A percentile compares a stretch with the other conserved stretches of the same genome.
These are phyloP conservation scores for Gracilaria domingensis DNA, from an alignment of 23 red algal species.

Conservation along the genomic window DNA sequence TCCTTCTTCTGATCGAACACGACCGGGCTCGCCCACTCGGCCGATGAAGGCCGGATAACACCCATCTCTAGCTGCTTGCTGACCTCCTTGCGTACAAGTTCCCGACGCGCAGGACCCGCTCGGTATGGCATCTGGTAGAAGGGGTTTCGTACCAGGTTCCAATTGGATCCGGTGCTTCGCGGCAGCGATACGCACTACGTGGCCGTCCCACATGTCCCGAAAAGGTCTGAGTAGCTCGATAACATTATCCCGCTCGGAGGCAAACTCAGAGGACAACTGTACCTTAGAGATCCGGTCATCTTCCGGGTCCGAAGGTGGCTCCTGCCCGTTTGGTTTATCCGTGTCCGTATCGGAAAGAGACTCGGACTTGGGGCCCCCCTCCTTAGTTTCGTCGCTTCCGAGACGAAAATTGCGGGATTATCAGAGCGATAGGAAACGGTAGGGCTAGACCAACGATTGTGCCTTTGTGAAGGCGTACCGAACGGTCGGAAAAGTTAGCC, in stretches of 20 bases:
- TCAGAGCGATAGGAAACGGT: not conserved
- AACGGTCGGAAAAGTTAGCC: constrained; percentile 28
- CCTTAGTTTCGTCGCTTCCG: constrained; percentile 9
- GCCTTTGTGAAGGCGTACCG: constrained; percentile 19
- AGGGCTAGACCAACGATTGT: constrained; percentile 7
- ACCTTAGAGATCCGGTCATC: not conserved
- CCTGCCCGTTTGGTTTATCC: not conserved
- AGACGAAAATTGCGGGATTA: not conserved
- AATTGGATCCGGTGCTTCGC: not conserved
- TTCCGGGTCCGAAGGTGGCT: not conserved
- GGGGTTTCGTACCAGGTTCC: not conserved
- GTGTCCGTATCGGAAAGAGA: constrained; percentile 15
- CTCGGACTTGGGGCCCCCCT: not conserved
- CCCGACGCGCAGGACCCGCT: not conserved
- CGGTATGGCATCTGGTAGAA: constrained; percentile 13
- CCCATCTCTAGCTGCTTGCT: not conserved
- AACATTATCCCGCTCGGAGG: not conserved
- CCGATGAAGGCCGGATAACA: not conserved
- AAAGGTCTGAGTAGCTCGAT: not conserved
- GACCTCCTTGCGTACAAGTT: not conserved
- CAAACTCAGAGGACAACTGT: not conserved
- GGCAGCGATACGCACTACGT: not conserved
- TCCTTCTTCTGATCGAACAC: constrained; percentile 31
- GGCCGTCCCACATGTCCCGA: constrained; percentile 8
- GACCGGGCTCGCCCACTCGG: constrained; percentile 20